Conservation (phyloP, 192 early-diverging fungal species). For the Rhizophlyctis rosea region DNA sequence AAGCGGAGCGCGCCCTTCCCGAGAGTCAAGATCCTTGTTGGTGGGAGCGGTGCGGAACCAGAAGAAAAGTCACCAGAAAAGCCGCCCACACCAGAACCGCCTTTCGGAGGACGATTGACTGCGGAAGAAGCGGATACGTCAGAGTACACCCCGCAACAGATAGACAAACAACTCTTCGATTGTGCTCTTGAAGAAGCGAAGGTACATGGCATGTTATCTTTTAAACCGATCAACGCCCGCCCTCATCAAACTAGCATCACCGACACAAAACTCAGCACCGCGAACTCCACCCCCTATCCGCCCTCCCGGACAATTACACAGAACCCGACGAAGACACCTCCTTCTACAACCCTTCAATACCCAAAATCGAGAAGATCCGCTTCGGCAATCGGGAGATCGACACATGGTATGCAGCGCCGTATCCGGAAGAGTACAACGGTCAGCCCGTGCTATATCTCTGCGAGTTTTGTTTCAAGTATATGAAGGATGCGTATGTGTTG, state of each 20-base stretch:
- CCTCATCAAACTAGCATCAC: background rate
- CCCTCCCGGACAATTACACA: background rate
- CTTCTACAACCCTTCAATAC: background rate
- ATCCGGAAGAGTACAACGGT: conserved; percentile 81
- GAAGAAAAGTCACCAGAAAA: background rate
- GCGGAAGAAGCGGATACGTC: conserved; percentile 24
- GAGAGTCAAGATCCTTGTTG: background rate
- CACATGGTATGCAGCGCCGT: conserved; percentile 94
- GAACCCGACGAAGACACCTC: background rate
- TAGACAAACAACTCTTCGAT: conserved; percentile 21
- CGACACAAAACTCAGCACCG: background rate
- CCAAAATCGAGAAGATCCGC: conserved; percentile 38
- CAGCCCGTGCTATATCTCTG: conserved; percentile 77
- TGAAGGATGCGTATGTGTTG: conserved; percentile 68
- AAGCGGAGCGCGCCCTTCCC: background rate
- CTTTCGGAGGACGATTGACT: conserved; percentile 19
- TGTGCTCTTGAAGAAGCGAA: conserved; percentile 16
- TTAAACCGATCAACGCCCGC: background rate
- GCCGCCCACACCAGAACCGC: background rate
- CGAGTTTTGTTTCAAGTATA: conserved; percentile 92
- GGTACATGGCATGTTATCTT: conserved; percentile 6
- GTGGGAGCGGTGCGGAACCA: background rate
- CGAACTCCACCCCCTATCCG: background rate
- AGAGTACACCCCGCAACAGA: conserved; percentile 12
- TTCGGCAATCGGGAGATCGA: conserved; percentile 83